Conservation (phyloP, 2,329 filamentous ascomycete genomes). For the Pseudogymnoascus sp. region DNA sequence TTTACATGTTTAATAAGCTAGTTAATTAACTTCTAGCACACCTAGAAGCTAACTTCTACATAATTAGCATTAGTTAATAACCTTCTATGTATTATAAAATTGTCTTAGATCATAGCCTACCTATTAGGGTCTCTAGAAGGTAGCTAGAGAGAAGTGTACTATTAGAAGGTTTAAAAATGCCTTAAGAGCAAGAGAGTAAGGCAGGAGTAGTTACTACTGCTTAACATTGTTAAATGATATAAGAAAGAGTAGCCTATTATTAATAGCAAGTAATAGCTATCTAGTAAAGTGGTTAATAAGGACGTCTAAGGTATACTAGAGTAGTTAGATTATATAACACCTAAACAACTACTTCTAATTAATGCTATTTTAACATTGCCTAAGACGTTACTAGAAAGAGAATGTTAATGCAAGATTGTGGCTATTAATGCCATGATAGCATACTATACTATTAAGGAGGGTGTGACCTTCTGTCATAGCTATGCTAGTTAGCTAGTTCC, state of each 20-base stretch:
- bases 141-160: no score
- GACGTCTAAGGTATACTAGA: slow-evolving; percentile 9
- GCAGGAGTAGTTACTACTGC: no score
- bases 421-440: slow-evolving; percentile 11
- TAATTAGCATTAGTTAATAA: no score
- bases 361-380: slow-evolving; percentile 12
- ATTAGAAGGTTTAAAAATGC: no score
- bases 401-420: slow-evolving; percentile 11
- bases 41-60: no score
- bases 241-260: no score
- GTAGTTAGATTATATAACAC: slow-evolving; percentile 10
- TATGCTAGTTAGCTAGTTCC: background rate
- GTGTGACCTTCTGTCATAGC: slow-evolving; percentile 2
- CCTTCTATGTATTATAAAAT: no score
- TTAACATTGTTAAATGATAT: no score
- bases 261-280: slow-evolving; percentile 3
- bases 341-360: background rate
- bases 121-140: no score
- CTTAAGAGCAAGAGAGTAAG: slow-evolving; percentile 8
- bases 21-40: no score
- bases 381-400: slow-evolving; percentile 11
- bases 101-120: background rate
- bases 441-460: slow-evolving; percentile 10
- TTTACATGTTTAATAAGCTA: no score
- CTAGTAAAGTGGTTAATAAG: slow-evolving; percentile 4